Conservation (phyloP, 129 eudicot genomes). For the Pulicaria dysenterica region DNA sequence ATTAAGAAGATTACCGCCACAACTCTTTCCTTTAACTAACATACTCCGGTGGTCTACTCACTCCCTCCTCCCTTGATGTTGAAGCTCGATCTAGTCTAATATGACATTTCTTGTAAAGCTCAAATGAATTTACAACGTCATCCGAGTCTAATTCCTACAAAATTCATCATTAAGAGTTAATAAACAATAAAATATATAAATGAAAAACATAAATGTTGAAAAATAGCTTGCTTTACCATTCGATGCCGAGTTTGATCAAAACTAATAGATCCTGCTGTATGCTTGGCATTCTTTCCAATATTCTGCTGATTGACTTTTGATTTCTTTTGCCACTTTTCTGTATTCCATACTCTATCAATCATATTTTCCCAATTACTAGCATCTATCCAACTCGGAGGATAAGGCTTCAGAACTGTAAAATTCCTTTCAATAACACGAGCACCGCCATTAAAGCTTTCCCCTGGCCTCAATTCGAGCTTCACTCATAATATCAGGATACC, state of each 20-base stretch:
- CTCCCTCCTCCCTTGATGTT: too few species aligned
- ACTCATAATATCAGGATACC: too few species aligned
- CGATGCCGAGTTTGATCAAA: background rate
- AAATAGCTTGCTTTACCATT: background rate
- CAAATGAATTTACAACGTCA: background rate
- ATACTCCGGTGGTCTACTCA: background rate
- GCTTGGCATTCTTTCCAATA: background rate
- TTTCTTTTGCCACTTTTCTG: background rate
- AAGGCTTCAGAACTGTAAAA: background rate
- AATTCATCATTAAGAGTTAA: background rate
- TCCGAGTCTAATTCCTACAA: background rate
- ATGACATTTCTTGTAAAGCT: background rate
- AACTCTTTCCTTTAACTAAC: background rate
- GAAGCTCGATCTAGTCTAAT: background rate
- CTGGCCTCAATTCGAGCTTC: too few species aligned
- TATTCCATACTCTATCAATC: background rate
- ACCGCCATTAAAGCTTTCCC: too few species aligned
- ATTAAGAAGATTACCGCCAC: background rate
- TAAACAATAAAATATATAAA: too few species aligned
- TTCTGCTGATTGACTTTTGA: background rate
- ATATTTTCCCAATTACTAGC: background rate
- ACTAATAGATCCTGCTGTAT: background rate
- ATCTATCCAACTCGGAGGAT: background rate
- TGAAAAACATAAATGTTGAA: background rate
- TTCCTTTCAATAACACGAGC: background rate